Evolutionary conservation across 108 stramenopile species (phyloP), one percentile per base, ranked within the genome.

Genomic region (Thalassiosira profunda): DNA sequence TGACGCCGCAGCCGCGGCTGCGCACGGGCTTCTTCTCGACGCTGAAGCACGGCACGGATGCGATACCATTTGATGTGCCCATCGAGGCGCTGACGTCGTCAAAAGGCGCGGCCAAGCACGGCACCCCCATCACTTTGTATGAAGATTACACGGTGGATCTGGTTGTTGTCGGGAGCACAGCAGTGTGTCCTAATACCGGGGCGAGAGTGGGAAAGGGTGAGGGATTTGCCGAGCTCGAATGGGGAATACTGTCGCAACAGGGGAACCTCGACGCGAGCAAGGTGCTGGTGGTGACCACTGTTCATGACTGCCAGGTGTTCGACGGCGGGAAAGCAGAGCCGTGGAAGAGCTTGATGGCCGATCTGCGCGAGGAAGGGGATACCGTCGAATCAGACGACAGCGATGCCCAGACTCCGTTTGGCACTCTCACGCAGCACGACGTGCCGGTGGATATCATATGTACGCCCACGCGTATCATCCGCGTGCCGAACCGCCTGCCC

Each of bases 141-240:
- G 88, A 89, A 55, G 55, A 60, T 37, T 85, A 89, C 67, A 84
- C 55, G 10, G 88, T 89, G 0, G 88, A 86, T 54, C 41, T 89
- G 46, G 88, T 89, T 6, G 79, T 89, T 21, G 88, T 89, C 1
- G 88, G 88, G 1, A 81, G 80, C 46, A 86, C 88, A n/a, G 88
- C 88, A 2, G 88, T 89, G 5, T 89, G 88, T 55, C 85, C 88
- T 2, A 62, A 65, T 40, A 86, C 83, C n/a, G 88, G 88, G 29
- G 85, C 88, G 30, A 64, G 88, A 14, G 88, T 89, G 5, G 88
- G 88, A 0, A 89, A 89, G 66, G 88, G 88, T 24, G 88, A 86
- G 61, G 88, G 88, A 1, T 89, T 89, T 60, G 88, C 88, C 17
- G 88, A 89, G 61, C 40, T 89, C n/a, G 88, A 89, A 64, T 89